Evolutionary conservation across 805 yeast species (phyloP).

Genomic region (Candida qinlingensis): DNA sequence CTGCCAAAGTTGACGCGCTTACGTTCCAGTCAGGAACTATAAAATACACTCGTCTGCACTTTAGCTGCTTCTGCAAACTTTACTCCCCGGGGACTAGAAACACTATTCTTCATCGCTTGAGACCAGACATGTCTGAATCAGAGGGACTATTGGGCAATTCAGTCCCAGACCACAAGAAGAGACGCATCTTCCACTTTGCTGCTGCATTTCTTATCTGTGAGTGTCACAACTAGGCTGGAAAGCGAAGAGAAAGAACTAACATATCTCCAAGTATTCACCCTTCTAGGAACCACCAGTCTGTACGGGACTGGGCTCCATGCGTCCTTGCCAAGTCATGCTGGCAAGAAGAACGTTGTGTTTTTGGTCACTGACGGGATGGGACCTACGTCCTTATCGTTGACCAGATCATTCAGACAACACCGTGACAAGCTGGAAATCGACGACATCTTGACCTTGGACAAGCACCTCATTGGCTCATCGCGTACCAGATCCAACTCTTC

Average conservation of each 20-base stretch:
- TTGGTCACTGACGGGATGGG: conserved; percentile 97
- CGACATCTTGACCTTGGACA: conserved; percentile 58
- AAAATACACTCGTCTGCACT: background rate
- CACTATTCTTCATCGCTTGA: background rate
- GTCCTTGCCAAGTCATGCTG: background rate
- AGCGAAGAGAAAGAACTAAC: too few relatives aligned
- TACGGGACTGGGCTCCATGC: background rate
- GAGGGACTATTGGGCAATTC: background rate
- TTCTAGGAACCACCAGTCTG: background rate
- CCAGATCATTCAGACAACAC: conserved; percentile 69
- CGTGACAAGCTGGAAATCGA: conserved; percentile 48
- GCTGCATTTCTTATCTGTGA: background rate
- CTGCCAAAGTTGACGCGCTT: too few relatives aligned
- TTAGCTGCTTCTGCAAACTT: too few relatives aligned
- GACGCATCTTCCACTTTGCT: background rate
- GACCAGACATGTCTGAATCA: background rate
- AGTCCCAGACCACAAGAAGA: background rate
- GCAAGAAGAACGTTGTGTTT: conserved; percentile 72
- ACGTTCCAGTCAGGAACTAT: background rate
- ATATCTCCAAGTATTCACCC: background rate
- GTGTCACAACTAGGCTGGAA: background rate
- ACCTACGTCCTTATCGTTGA: conserved; percentile 76
- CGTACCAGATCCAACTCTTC: conserved; percentile 78
- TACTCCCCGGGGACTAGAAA: too few relatives aligned
- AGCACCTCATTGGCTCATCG: conserved; percentile 72